Evolutionary conservation across 2,329 filamentous ascomycete species (phyloP), one percentile per base, ranked within the genome.

Genomic region (Fusarium albidum): DNA sequence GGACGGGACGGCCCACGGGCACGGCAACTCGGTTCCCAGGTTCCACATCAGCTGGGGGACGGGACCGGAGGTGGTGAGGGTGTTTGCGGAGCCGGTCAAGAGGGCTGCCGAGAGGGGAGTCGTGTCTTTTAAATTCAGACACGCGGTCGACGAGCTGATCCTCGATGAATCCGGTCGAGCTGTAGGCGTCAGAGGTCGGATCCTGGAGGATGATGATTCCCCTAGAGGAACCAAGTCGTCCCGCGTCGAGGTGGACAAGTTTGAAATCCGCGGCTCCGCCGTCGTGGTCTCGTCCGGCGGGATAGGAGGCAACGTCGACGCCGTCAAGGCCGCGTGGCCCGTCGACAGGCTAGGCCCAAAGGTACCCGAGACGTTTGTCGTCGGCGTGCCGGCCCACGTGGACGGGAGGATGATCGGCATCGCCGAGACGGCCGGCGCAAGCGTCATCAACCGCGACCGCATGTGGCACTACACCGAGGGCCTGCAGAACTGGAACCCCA

Each of bases 401-500:
- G 84, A 87, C 58, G 84, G 84, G 3, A 79, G 83, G 45, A 86
- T 86, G 82, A 79, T 87, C 37, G 78, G 72, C 29, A 85, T 87
- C 43, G 69, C 82, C 3, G 78, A 84, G 66, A 46, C 64, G 1
- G 77, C 74, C 2, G 84, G 84, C 9, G 84, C 81, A 2, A 73
- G 77, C 51, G 64, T 86, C 53, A 76, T 87, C 72, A 87, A 87
- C 69, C 77, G 79, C 41, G 84, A 87, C 63, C 74, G 84, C 35
- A 86, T 87, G 84, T 87, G 84, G 84, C 84, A 87, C 67, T 87
- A 87, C 65, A 86, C 83, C 10, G 84, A 87, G 62, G 84, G 84
- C 1, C 68, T 87, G 10, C 74, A 78, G 46, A 86, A 87, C 66
- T 87, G 84, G 84, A 71, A 86, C 48, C 75, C 83, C 5, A 85